Conservation (phyloP, 2,329 filamentous ascomycete species). For the Hortaea werneckii region DNA sequence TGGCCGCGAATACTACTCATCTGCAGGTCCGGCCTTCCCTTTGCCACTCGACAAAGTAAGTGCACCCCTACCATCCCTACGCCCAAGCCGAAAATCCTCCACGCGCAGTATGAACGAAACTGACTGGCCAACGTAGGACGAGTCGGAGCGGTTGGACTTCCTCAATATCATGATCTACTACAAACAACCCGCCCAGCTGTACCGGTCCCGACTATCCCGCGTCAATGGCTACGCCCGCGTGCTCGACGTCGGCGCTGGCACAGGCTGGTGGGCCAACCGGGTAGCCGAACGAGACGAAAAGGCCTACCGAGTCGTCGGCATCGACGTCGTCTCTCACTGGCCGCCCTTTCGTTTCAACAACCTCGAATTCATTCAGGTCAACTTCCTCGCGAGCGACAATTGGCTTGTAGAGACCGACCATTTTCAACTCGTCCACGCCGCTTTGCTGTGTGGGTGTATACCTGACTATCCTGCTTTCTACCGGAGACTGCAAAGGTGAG, state of each 20-base stretch:
- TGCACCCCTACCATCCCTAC: no score
- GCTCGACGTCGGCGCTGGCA: conserved; percentile 67
- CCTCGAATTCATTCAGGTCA: conserved; percentile 1
- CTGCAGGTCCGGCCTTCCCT: not conserved
- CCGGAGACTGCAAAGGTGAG: conserved; percentile 35
- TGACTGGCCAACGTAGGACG: not conserved
- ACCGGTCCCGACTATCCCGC: not conserved
- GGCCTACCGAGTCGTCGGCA: conserved; percentile 13
- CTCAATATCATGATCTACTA: not conserved
- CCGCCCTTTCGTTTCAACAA: conserved; percentile 9
- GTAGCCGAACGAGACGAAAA: conserved; percentile 56
- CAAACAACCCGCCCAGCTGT: not conserved
- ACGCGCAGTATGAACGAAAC: no score
- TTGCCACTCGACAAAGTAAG: not conserved
- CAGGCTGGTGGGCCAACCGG: conserved; percentile 83
- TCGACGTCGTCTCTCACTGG: conserved; percentile 11
- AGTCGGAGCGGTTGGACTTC: conserved; percentile 1
- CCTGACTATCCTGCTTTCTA: conserved; percentile 67
- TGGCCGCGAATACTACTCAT: not conserved
- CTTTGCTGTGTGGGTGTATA: conserved; percentile 69
- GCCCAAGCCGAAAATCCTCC: no score
- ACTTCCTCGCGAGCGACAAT: conserved; percentile 64
- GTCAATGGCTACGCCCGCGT: conserved; percentile 36
- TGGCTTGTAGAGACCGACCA: conserved; percentile 60
- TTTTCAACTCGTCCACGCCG: conserved; percentile 60